Conservation (phyloP, 164 flowering plant genomes). For the Dillenia turbinata region DNA sequence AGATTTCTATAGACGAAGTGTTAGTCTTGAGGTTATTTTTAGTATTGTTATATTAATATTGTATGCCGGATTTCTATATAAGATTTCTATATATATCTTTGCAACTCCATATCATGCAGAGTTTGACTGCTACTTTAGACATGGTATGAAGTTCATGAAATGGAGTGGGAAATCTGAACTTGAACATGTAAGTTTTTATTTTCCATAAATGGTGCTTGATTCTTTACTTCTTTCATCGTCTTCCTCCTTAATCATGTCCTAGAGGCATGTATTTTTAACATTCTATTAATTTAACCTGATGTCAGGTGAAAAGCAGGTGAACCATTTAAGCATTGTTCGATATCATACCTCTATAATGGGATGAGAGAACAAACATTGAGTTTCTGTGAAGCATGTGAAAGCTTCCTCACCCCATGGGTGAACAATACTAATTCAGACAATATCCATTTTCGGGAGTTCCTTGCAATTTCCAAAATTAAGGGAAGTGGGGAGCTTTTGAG, state of each 20-base stretch:
- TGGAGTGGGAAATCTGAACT: slow-evolving; percentile 84
- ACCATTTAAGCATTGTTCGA: slow-evolving; percentile 92
- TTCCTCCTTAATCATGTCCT: background rate
- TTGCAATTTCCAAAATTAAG: slow-evolving; percentile 90
- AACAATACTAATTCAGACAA: slow-evolving; percentile 66
- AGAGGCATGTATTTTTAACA: background rate
- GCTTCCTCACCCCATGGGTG: slow-evolving; percentile 82
- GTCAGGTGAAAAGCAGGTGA: slow-evolving; percentile 80
- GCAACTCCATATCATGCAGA: slow-evolving; percentile 97
- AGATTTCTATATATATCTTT: slow-evolving; percentile 90
- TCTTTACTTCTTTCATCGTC: background rate
- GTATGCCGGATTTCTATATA: too few relatives aligned
- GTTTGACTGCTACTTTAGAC: slow-evolving; percentile 90
- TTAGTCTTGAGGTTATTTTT: too few relatives aligned
- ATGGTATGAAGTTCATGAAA: slow-evolving; percentile 67
- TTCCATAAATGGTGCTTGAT: background rate
- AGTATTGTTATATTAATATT: too few relatives aligned
- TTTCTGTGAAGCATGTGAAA: slow-evolving; percentile 91
- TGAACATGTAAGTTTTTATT: slow-evolving; percentile 66
- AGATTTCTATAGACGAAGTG: too few relatives aligned
- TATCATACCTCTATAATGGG: slow-evolving; percentile 91
- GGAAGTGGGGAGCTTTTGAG: slow-evolving; percentile 99
- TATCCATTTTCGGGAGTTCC: slow-evolving; percentile 91
- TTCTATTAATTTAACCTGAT: slow-evolving; percentile 3
- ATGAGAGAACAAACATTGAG: slow-evolving; percentile 77